phyloP scores from a whole-genome alignment of 2,329 filamentous ascomycete genomes.

The Botrytis fabae region DNA sequence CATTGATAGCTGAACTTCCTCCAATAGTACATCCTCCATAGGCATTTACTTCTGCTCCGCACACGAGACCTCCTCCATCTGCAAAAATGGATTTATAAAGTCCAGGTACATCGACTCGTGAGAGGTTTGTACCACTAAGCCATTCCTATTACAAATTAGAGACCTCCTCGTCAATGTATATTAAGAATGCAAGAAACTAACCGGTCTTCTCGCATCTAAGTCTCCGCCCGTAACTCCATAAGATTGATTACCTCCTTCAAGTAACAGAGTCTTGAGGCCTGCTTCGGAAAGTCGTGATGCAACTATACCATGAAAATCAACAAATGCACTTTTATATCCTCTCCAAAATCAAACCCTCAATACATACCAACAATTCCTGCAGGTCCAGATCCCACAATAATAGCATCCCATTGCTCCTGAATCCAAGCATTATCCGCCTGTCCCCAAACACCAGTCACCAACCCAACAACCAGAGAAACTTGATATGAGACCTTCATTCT shows the following conservation, averaged over 20 bases:
- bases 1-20: constrained; percentile 55
- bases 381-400: constrained; percentile 52
- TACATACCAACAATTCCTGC: constrained; percentile 48
- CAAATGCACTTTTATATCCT: background rate
- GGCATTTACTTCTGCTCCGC: constrained; percentile 45
- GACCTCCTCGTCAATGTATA: background rate
- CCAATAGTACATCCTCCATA: constrained; percentile 54
- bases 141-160: constrained; percentile 38
- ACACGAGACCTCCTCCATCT: constrained; percentile 45
- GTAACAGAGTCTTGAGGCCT: constrained; percentile 52
- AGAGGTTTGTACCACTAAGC: constrained; percentile 50
- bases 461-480: constrained; percentile 2
- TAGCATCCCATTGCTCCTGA: constrained; percentile 39
- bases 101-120: constrained; percentile 55
- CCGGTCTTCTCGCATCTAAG: constrained; percentile 44
- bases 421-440: constrained; percentile 32
- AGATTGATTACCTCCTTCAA: constrained; percentile 53
- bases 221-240: constrained; percentile 51
- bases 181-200: background rate
- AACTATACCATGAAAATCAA: background rate
- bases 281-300: constrained; percentile 53
- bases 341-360: background rate
- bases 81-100: constrained; percentile 52
- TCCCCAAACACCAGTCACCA: background rate
- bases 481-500: constrained; percentile 8